Conservation (phyloP, 768 basidiomycete species). For the Clathrus columnatus region DNA sequence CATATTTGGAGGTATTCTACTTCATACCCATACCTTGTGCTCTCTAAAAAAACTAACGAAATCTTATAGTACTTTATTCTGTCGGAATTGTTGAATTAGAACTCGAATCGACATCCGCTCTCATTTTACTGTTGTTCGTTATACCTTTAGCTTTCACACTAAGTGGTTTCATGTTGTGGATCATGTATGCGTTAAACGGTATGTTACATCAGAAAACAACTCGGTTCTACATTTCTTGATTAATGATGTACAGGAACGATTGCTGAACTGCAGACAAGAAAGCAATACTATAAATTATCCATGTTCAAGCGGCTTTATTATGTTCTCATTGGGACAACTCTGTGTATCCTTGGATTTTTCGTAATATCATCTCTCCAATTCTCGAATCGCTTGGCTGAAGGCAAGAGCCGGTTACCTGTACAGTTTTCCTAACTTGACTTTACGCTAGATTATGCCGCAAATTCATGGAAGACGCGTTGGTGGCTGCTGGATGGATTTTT, state of each 20-base stretch:
- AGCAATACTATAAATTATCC: constrained; percentile 74
- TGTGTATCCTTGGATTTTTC: constrained; percentile 83
- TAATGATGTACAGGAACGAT: constrained; percentile 60
- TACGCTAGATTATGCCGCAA: constrained; percentile 74
- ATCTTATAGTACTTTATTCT: constrained; percentile 67
- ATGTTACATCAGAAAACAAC: constrained; percentile 18
- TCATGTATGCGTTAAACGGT: constrained; percentile 86
- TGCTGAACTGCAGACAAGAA: constrained; percentile 71
- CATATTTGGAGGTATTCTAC: constrained; percentile 79
- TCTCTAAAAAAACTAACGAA: neutral
- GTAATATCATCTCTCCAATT: constrained; percentile 87
- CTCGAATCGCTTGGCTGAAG: constrained; percentile 85
- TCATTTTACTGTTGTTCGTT: constrained; percentile 81
- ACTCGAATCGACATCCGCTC: constrained; percentile 81
- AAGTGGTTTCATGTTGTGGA: constrained; percentile 96
- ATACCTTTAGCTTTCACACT: constrained; percentile 91
- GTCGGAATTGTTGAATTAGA: constrained; percentile 92
- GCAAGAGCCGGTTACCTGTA: constrained; percentile 29
- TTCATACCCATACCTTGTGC: neutral
- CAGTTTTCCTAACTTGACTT: neutral
- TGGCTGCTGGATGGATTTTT: constrained; percentile 96
- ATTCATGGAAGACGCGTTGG: constrained; percentile 87
- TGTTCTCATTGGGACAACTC: constrained; percentile 73
- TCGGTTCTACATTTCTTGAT: neutral
- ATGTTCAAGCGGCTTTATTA: constrained; percentile 88